Conservation (phyloP, 768 basidiomycete genomes). For the Leccinum aurantiacum region DNA sequence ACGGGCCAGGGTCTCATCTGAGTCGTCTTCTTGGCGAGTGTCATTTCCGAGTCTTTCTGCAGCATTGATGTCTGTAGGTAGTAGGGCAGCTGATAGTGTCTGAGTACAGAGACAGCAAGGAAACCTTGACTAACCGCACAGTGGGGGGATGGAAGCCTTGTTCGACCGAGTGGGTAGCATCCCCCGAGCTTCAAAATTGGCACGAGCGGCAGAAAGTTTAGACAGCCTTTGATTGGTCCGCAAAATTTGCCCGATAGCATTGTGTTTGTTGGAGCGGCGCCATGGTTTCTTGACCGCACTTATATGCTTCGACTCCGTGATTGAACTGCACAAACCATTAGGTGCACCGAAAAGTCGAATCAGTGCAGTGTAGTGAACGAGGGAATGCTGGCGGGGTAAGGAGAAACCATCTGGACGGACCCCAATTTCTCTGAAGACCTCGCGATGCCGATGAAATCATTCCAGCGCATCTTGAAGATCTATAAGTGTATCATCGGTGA, state of each 20-base stretch:
- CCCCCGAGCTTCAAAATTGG: neutral
- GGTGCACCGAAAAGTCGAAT: constrained; percentile 33
- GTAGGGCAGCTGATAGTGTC: neutral
- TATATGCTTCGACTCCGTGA: constrained; percentile 37
- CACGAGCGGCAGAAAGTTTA: neutral
- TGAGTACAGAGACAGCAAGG: neutral
- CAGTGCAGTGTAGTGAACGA: constrained; percentile 12
- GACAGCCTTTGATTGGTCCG: neutral
- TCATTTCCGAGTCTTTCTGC: too few relatives aligned
- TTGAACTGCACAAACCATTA: constrained; percentile 37
- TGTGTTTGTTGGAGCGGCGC: neutral
- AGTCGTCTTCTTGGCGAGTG: too few relatives aligned
- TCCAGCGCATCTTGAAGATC: neutral
- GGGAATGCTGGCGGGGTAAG: neutral
- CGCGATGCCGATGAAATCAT: neutral
- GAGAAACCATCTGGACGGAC: neutral
- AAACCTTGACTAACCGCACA: neutral
- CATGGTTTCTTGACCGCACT: constrained; percentile 35
- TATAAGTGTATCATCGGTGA: neutral
- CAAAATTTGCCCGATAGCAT: neutral
- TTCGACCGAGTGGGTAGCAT: neutral
- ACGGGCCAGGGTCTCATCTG: too few relatives aligned
- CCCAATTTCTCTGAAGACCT: neutral
- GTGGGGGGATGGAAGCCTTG: too few relatives aligned
- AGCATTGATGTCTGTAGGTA: neutral